Base-by-base conservation (phyloP, 179 eudicot genomes). In the Patellifolia procumbens region DNA sequence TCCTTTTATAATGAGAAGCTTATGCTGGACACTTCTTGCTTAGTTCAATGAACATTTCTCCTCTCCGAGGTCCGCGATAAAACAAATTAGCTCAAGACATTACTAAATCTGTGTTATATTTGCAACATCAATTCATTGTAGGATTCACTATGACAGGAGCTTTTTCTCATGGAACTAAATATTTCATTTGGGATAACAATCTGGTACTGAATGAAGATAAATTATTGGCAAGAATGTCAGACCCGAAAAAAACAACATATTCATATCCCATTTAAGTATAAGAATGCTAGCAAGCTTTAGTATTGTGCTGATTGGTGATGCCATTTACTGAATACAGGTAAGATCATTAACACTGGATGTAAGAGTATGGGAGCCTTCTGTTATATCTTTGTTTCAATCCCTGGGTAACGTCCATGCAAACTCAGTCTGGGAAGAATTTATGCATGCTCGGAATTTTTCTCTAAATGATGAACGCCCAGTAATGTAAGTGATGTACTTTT, bases 291-390 rank as follows among this genome's bases (percentile, higher is more conserved):
- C n/a, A n/a, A n/a, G n/a, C n/a, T n/a, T n/a, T n/a, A n/a, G n/a
- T n/a, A n/a, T n/a, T n/a, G 35, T 63, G 46, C 58, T 48, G 59
- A 42, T 77, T 71, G 55, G 20, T 45, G 64, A 35, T 34, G 28
- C 45, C 59, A 39, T 39, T 66, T 68, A 55, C 45, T 78, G 61
- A 28, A 66, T 82, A 80, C 87, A 93, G 98, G 96, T 93, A 49
- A 87, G 98, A 79, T 93, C 98, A 31, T 82, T 93, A 66, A 82
- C 91, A 49, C 85, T 93, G 82, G 98, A 93, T 81, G 98, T 93
- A 19, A 90, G 87, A 84, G 98, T 88, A 63, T 93, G 98, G 98
- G 98, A 93, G 81, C 97, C 97, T 74, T 89, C 98, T 62, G 89
- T 93, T 59, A 90, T 93, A 79, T 73, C 82, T 48, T 74, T 91